Conservation (phyloP, 176 grass and related monocot genomes). For the bread wheat (Triticum aestivum) region IWGSC_CS_RefSeq_v2.1 NC_057805.1:85149409-85149908, state of each 20-base stretch:
- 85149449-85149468: neutral
- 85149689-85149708: neutral
- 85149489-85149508: neutral
- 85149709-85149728: neutral
- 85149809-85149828: slow-evolving; percentile 49
- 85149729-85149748: neutral
- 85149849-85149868: slow-evolving; percentile 35
- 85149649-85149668: neutral
- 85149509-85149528: neutral
- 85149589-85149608: neutral
- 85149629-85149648: neutral
- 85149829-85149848: slow-evolving; percentile 43
- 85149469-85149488: neutral
- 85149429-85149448: neutral
- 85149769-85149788: slow-evolving; percentile 28
- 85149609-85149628: neutral
- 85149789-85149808: slow-evolving; percentile 40
- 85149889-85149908: slow-evolving; percentile 46
- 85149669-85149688: neutral
- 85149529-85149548: neutral
- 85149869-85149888: slow-evolving; percentile 44
- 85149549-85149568: neutral
- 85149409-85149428: neutral
- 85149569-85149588: neutral
- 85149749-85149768: slow-evolving; percentile 32